A percentile compares a stretch with the other conserved stretches of the same genome.
phyloP scores from a whole-genome alignment of 208 protist species.

The Jaenimonas drosophilae region DNA sequence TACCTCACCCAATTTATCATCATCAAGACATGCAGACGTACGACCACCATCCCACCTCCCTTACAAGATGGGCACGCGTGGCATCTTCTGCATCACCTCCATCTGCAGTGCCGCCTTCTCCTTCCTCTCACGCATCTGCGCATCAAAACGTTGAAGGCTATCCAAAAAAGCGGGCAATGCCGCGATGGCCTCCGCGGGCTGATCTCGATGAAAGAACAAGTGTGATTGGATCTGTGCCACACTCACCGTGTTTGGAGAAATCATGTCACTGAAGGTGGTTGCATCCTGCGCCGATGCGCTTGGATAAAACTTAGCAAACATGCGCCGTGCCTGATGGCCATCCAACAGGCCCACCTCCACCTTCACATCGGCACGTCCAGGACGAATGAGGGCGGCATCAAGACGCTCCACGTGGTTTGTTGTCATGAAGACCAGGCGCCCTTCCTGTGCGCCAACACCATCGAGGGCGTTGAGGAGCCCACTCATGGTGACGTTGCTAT shows the following conservation, averaged over 20 bases:
- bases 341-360: slow-evolving; percentile 75
- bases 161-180: slow-evolving; percentile 32
- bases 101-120: no score
- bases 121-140: slow-evolving; percentile 24
- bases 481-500: slow-evolving; percentile 89
- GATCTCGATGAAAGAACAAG: slow-evolving; percentile 86
- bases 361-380: slow-evolving; percentile 91
- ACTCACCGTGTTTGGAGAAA: slow-evolving; percentile 43
- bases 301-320: slow-evolving; percentile 89
- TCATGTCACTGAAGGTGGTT: slow-evolving; percentile 19
- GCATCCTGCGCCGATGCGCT: slow-evolving; percentile 14
- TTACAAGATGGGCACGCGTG: no score
- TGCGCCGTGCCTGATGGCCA: slow-evolving; percentile 37
- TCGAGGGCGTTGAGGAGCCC: slow-evolving; percentile 95
- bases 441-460: slow-evolving; percentile 92
- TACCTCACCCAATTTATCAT: no score
- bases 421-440: slow-evolving; percentile 95
- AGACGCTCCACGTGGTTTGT: slow-evolving; percentile 95
- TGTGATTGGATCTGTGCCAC: slow-evolving; percentile 91
- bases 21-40: no score
- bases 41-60: no score
- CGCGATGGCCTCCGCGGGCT: slow-evolving; percentile 34
- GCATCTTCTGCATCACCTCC: no score
- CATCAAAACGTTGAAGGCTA: slow-evolving; percentile 35
- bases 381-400: slow-evolving; percentile 91